Base-by-base conservation (phyloP, 1,284 basidiomycete genomes). In the Fomitopsis schrenkii region DNA sequence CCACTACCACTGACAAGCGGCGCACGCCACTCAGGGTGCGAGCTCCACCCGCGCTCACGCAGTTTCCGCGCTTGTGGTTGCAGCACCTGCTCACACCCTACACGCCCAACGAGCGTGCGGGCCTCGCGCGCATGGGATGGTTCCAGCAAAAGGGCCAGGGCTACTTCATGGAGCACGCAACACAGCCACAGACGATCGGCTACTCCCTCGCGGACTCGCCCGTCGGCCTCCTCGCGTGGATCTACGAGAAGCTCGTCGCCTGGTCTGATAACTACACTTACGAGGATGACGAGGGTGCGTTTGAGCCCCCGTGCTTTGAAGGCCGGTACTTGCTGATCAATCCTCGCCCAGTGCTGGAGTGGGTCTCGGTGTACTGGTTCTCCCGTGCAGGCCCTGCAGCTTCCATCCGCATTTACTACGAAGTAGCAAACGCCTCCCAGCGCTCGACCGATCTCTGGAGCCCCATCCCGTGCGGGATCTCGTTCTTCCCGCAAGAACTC, bases 291-390 rank as follows among this genome's bases (percentile, higher is more conserved):
- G 83, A 84, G 74, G 72, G 80, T 70, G 52, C 55, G 65, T 59
- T 53, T 14, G 14, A 22, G 22, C 22, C 30, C 10, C 3, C 3
- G 5, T 30, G 33, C 17, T 53, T 6, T 28, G 6, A 33, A 3
- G 15, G 44, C 35, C 5, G 5, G 12, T 4, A 17, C 17, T 30
- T 19, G 10, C 12, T 30, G 48, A 33, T 2, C 19, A 19, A 50
- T 45, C 42, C 42, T 44, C 14, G 17, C 26, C 10, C 55, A 86
- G 85, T 84, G 2, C 67, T 86, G 30, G 83, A 79, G 1, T 86
- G 84, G 85, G 68, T 86, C 12, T 85, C 84, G 0, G 74, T 86
- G 26, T 84, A 83, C 65, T 83, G 79, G 76, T 86, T 86, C 69
- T 86, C 84, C 2, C 75, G 78, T 12, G 76, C 79, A 0, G 83